Evolutionary conservation across 371 early-diverging fungal genomes (phyloP).

Genomic region (Haplosporangium sp.): DNA sequence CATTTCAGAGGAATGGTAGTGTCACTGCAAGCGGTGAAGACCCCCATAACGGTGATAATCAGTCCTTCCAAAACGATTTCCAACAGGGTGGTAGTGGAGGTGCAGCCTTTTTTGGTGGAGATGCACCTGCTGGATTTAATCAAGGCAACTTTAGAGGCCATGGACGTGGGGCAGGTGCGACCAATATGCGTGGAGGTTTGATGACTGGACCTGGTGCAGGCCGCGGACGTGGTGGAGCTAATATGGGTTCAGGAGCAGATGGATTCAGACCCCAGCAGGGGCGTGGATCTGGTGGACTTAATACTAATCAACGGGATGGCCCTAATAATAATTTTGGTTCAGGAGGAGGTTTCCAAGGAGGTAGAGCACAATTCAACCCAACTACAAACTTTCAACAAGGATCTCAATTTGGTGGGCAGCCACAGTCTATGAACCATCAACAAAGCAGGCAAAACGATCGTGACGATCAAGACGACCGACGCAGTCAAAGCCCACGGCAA

Average conservation of each 20-base stretch:
- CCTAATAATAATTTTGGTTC: conserved; percentile 17
- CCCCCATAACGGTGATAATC: conserved; percentile 10
- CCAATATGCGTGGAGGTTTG: conserved; percentile 38
- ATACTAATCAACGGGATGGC: conserved; percentile 40
- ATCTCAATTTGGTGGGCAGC: conserved; percentile 21
- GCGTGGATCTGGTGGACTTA: conserved; percentile 24
- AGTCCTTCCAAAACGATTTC: conserved; percentile 25
- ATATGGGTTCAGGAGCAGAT: conserved; percentile 27
- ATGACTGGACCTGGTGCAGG: conserved; percentile 28
- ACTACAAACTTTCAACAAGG: conserved; percentile 19
- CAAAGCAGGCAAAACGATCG: conserved; percentile 21
- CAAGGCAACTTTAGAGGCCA: conserved; percentile 35
- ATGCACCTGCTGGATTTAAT: conserved; percentile 29
- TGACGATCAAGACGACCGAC: conserved; percentile 38
- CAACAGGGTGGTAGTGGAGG: conserved; percentile 30
- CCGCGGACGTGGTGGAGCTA: conserved; percentile 43
- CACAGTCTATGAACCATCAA: conserved; percentile 12
- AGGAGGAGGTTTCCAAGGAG: conserved; percentile 37
- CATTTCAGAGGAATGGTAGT: conserved; percentile 42
- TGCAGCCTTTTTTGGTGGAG: conserved; percentile 23
- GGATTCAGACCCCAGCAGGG: conserved; percentile 22
- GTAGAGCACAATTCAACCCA: conserved; percentile 31
- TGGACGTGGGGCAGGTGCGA: conserved; percentile 38
- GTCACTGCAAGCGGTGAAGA: conserved; percentile 20
- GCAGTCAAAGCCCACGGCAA: conserved; percentile 39